These are phyloP conservation scores for Fusarium austroafricanum DNA, from an alignment of 2,329 filamentous ascomycete species.

Conservation along the genomic window DNA sequence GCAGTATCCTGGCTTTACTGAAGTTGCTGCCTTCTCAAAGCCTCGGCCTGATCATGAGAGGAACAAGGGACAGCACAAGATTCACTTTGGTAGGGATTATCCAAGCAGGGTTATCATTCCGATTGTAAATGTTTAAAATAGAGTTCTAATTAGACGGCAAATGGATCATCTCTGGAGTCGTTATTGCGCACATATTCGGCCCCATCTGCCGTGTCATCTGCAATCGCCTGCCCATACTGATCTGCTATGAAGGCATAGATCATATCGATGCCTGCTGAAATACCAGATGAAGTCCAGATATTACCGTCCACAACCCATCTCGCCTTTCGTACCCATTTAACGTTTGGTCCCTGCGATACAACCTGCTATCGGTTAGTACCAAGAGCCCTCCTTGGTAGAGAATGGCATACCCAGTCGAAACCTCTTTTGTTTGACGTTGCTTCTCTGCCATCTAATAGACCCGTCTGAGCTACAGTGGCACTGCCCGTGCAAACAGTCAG, in stretches of 20 bases:
- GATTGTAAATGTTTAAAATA: constrained; percentile 15
- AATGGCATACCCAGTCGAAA: constrained; percentile 51
- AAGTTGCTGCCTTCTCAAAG: constrained; percentile 17
- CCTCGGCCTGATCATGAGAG: constrained; percentile 15
- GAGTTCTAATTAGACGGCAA: constrained; percentile 51
- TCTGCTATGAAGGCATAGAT: constrained; percentile 49
- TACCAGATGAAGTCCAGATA: constrained; percentile 71
- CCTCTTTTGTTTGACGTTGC: constrained; percentile 72
- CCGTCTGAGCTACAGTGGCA: constrained; percentile 64
- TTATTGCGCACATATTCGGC: constrained; percentile 69
- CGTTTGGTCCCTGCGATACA: constrained; percentile 54
- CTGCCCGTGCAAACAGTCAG: constrained; percentile 74
- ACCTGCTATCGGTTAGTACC: constrained; percentile 44
- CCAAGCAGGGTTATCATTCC: constrained; percentile 38
- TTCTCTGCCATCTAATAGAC: constrained; percentile 64
- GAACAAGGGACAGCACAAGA: constrained; percentile 24
- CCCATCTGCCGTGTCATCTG: constrained; percentile 58
- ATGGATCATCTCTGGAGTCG: constrained; percentile 65
- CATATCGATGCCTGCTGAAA: constrained; percentile 59
- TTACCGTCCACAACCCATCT: constrained; percentile 71
- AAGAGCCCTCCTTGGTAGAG: fast-evolving
- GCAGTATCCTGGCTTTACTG: constrained; percentile 16
- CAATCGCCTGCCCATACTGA: constrained; percentile 63
- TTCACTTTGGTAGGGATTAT: constrained; percentile 33
- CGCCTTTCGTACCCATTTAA: constrained; percentile 66